These are phyloP conservation scores for Cajanus cajan DNA, from an alignment of 306 rosid genomes.

Conservation along the genomic window DNA sequence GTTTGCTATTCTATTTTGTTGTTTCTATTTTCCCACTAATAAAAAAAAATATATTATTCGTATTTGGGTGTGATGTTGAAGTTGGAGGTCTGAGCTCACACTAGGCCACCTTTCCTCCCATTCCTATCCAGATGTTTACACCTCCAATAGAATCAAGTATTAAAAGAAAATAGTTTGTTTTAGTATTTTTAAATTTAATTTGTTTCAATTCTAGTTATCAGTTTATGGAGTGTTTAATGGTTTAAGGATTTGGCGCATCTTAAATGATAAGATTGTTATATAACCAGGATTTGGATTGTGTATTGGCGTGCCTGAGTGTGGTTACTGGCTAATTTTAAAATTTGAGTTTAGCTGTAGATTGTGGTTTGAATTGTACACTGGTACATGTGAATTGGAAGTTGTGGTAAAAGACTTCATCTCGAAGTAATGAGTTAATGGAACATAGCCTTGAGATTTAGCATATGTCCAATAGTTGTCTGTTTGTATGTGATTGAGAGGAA, in stretches of 20 bases:
- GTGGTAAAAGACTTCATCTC: background rate
- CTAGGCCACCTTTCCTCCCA: background rate
- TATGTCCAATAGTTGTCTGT: background rate
- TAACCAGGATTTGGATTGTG: background rate
- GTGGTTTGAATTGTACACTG: background rate
- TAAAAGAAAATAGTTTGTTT: background rate
- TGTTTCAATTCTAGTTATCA: background rate
- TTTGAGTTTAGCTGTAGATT: background rate
- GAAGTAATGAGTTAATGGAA: background rate
- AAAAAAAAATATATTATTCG: no score
- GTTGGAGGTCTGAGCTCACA: background rate
- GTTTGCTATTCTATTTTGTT: no score
- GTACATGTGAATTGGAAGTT: constrained; percentile 3
- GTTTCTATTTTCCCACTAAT: no score
- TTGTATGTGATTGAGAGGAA: background rate
- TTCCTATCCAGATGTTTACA: background rate
- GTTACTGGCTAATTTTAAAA: background rate
- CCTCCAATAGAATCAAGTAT: background rate
- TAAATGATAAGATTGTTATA: background rate
- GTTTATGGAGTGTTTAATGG: background rate
- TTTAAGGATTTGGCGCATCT: background rate
- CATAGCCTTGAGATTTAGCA: background rate
- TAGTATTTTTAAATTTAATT: background rate
- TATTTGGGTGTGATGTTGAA: background rate
- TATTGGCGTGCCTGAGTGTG: background rate